Conservation (phyloP, 306 rosid genomes). For the Sechiopsis laciniata region DNA sequence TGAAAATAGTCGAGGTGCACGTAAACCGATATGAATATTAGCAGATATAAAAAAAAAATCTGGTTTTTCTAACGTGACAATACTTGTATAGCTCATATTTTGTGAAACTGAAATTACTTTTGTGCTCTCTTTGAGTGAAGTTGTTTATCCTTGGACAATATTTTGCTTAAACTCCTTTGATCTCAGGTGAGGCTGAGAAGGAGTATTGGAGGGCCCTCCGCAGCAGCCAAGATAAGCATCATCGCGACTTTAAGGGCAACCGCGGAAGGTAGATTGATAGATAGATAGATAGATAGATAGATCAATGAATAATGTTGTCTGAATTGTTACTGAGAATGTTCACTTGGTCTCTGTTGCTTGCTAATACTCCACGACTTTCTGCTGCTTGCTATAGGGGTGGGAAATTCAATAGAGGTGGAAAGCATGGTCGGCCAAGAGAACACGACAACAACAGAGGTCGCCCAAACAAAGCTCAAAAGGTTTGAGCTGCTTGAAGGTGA, state of each 20-base stretch:
- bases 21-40: too few relatives aligned
- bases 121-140: background rate
- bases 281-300: slow-evolving; percentile 24
- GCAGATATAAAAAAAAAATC: too few relatives aligned
- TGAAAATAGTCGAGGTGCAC: too few relatives aligned
- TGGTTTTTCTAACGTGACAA: too few relatives aligned
- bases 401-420: slow-evolving; percentile 55
- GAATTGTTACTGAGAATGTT: background rate
- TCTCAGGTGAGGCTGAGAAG: slow-evolving; percentile 72
- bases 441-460: slow-evolving; percentile 40
- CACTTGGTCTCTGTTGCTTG: slow-evolving; percentile 2
- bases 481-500: slow-evolving; percentile 28
- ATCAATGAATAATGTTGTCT: background rate
- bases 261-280: slow-evolving; percentile 56
- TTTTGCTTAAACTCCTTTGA: slow-evolving; percentile 14
- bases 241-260: slow-evolving; percentile 34
- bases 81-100: too few relatives aligned
- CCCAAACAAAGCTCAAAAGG: slow-evolving; percentile 50
- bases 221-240: slow-evolving; percentile 49
- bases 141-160: background rate
- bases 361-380: background rate
- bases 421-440: slow-evolving; percentile 54
- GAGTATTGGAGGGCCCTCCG: slow-evolving; percentile 78
- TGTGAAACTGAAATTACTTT: background rate
- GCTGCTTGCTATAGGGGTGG: slow-evolving; percentile 60